These are phyloP conservation scores for Dactylellina sp. DNA, from an alignment of 2,329 filamentous ascomycete genomes.

Conservation along the genomic window DNA sequence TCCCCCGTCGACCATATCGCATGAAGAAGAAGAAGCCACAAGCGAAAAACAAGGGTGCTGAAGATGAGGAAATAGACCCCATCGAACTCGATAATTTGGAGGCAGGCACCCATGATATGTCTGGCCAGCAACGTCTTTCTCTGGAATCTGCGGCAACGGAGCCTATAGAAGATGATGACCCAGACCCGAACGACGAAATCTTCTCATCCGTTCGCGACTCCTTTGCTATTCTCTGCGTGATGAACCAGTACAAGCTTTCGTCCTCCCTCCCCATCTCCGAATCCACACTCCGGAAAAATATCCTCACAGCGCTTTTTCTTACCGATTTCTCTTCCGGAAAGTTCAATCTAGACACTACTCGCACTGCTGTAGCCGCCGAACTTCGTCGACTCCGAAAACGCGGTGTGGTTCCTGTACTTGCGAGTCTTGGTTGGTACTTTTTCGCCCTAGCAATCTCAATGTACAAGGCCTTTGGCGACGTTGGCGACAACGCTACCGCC, in stretches of 20 bases:
- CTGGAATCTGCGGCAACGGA: constrained; percentile 2
- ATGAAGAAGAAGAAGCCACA: constrained; percentile 11
- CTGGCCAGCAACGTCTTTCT: neutral
- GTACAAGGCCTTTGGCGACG: constrained; percentile 60
- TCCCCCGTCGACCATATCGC: constrained; percentile 16
- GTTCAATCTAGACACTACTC: constrained; percentile 61
- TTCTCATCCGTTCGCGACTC: constrained; percentile 62
- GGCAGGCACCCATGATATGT: constrained; percentile 1
- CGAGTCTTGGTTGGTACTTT: constrained; percentile 65
- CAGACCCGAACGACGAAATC: constrained; percentile 32
- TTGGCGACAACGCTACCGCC: constrained; percentile 64
- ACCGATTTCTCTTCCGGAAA: constrained; percentile 27
- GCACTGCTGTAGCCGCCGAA: constrained; percentile 63
- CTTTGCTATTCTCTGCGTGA: constrained; percentile 65
- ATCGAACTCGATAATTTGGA: constrained; percentile 24
- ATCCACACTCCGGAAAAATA: constrained; percentile 51
- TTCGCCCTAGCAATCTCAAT: constrained; percentile 61
- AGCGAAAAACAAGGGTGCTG: constrained; percentile 1
- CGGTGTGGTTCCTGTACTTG: constrained; percentile 63
- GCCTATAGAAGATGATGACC: neutral
- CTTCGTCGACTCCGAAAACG: constrained; percentile 64
- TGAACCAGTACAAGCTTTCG: constrained; percentile 65
- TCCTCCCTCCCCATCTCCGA: constrained; percentile 40
- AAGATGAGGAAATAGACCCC: constrained; percentile 15
- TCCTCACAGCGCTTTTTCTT: constrained; percentile 59